Base-by-base conservation (phyloP, 2,329 filamentous ascomycete genomes). In the Cladosporium velox region DNA sequence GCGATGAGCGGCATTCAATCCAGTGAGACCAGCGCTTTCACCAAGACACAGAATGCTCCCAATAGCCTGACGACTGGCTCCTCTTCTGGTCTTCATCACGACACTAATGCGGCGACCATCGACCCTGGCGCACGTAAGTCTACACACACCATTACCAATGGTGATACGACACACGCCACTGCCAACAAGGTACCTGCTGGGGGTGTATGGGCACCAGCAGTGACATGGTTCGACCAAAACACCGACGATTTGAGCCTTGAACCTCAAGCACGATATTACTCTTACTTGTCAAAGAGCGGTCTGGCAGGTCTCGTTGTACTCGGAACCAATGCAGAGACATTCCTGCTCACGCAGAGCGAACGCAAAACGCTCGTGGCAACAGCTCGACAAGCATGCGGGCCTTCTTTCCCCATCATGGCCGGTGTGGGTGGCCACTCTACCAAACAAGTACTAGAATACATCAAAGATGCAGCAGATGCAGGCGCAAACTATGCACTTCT, bases 161-260 rank as follows among this genome's bases (percentile, higher is more conserved):
- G 41, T 21, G n/a, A 47, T 47, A 21, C 41, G n/a, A 8, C 41
- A 47, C 41, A 21, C 5, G n/a, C n/a, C n/a, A 15, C 14, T 11
- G n/a, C n/a, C 2, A 47, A 21, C 32, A 59, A 47, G 54, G 92
- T 90, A 7, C 91, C 91, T 18, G 66, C 70, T 41, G 63, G 73
- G 3, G 75, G 75, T 34, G 70, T 77, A 57, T 77, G 74, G 74
- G 73, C 72, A 5, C 81, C 81, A 28, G 79, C 80, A 10, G 76
- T 83, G 21, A 83, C 81, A 18, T 80, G 82, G 72, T 82, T 80
- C 73, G 75, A 81, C 67, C 75, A 75, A 15, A 59, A 70, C 15
- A 75, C 70, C 51, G 79, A 80, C 65, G 71, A 74, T 30, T 69
- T 83, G 21, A 79, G 81, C 68, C 73, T 81, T 47, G 68, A 69